A percentile compares a stretch with the other conserved stretches of the same genome.
Evolutionary conservation across 1,284 basidiomycete species (phyloP).

Genomic region (Waitea zeae): DNA sequence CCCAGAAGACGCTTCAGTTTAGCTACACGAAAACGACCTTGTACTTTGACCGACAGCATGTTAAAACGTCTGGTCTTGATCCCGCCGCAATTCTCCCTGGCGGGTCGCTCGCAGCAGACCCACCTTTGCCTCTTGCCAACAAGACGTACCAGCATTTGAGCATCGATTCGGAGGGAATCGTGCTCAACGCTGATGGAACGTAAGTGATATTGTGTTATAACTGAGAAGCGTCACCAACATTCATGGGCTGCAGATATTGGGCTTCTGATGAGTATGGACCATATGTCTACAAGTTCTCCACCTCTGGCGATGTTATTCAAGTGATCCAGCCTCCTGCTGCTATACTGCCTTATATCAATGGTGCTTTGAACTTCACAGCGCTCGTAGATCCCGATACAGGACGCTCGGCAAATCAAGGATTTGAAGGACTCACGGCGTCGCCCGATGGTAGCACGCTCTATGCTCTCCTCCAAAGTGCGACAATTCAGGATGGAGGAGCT

Average conservation of each 20-base stretch:
- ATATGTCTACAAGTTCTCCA: slow-evolving; percentile 40
- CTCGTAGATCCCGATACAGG: slow-evolving; percentile 31
- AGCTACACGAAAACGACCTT: slow-evolving; percentile 35
- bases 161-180: slow-evolving; percentile 46
- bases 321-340: slow-evolving; percentile 45
- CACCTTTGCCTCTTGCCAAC: slow-evolving; percentile 28
- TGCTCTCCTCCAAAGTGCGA: slow-evolving; percentile 44
- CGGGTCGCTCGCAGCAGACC: slow-evolving; percentile 11
- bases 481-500: slow-evolving; percentile 43
- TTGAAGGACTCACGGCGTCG: slow-evolving; percentile 46
- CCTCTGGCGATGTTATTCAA: slow-evolving; percentile 28
- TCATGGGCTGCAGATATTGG: slow-evolving; percentile 27
- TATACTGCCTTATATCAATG: slow-evolving; percentile 26
- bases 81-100: slow-evolving; percentile 26
- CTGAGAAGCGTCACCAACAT: background rate
- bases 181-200: slow-evolving; percentile 39
- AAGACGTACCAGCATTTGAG: slow-evolving; percentile 26
- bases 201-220: slow-evolving; percentile 18
- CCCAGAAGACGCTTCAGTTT: slow-evolving; percentile 34
- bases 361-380: slow-evolving; percentile 38
- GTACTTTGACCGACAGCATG: slow-evolving; percentile 31
- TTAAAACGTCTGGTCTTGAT: slow-evolving; percentile 46
- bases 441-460: slow-evolving; percentile 31
- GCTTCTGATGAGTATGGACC: slow-evolving; percentile 56
- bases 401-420: slow-evolving; percentile 29